These are phyloP conservation scores for Schizochytrium sp. DNA, from an alignment of 108 stramenopile genomes.

Conservation along the genomic window DNA sequence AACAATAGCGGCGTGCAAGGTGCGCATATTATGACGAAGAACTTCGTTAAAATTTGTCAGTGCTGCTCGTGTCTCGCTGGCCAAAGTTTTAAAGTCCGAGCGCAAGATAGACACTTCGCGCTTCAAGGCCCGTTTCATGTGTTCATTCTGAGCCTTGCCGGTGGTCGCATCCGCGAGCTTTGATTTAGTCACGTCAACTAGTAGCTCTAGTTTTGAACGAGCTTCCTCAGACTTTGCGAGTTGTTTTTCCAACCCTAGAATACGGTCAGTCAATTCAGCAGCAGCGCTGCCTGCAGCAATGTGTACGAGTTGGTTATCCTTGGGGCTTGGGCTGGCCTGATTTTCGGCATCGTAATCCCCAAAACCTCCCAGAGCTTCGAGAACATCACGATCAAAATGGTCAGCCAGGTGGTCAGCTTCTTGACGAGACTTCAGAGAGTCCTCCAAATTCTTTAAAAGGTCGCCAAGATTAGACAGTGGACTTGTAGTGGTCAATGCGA, in stretches of 20 bases:
- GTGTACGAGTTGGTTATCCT: background rate
- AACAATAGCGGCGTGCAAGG: background rate
- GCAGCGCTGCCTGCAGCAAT: background rate
- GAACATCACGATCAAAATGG: background rate
- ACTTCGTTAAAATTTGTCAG: constrained; percentile 50
- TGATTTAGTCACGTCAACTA: background rate
- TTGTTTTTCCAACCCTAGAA: constrained; percentile 8
- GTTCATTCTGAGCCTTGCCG: background rate
- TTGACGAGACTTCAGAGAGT: background rate
- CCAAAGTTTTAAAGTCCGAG: background rate
- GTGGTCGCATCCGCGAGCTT: constrained; percentile 12
- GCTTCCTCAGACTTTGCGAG: background rate
- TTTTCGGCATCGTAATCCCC: background rate
- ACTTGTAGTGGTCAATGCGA: too few relatives aligned
- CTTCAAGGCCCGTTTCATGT: background rate
- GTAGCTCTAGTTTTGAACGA: background rate
- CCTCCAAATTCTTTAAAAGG: background rate
- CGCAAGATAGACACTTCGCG: constrained; percentile 5
- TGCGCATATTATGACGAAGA: constrained; percentile 35
- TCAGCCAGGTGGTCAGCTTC: background rate
- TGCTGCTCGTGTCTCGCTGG: constrained; percentile 27
- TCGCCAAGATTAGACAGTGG: background rate
- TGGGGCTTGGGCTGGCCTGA: background rate
- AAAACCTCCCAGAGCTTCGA: background rate
- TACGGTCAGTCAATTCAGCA: background rate